phyloP scores from a whole-genome alignment of 1,139 yeast genomes.

The Candida sp. region DNA sequence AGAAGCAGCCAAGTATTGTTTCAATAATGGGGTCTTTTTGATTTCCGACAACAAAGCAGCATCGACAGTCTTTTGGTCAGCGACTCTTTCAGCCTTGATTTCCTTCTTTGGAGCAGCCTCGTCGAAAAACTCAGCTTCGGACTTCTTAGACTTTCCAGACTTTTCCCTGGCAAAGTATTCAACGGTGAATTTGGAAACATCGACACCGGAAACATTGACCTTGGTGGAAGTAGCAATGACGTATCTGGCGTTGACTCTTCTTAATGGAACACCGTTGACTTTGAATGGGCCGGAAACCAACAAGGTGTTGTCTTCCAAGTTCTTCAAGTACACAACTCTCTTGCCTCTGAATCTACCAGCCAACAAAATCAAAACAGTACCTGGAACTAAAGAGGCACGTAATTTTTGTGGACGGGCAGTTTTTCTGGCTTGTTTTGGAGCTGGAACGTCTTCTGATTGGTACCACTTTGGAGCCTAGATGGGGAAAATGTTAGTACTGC shows the following conservation, averaged over 20 bases:
- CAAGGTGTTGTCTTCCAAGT: constrained; percentile 98
- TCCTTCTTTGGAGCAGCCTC: constrained; percentile 89
- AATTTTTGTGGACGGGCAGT: constrained; percentile 93
- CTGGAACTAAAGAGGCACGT: constrained; percentile 98
- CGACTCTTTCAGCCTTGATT: constrained; percentile 93
- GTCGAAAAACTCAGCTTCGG: constrained; percentile 96
- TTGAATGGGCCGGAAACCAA: constrained; percentile 99
- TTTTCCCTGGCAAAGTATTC: constrained; percentile 98
- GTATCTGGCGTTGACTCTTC: constrained; percentile 99
- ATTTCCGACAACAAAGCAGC: constrained; percentile 92
- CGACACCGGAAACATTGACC: constrained; percentile 80
- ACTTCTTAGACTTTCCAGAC: constrained; percentile 75
- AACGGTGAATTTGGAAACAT: constrained; percentile 91
- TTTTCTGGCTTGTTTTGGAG: constrained; percentile 89
- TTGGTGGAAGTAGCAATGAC: constrained; percentile 99
- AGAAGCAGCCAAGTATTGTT: constrained; percentile 96
- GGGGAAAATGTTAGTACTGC: constrained; percentile 34
- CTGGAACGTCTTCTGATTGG: constrained; percentile 94
- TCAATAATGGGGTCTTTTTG: constrained; percentile 98
- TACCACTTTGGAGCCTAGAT: constrained; percentile 88
- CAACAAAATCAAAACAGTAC: constrained; percentile 96
- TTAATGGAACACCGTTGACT: constrained; percentile 99
- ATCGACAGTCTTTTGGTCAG: constrained; percentile 98
- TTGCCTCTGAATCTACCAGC: constrained; percentile 99
- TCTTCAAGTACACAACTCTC: constrained; percentile 99